Percentiles rank a stretch among this genome's conserved stretches.
Conservation (phyloP, 1,284 basidiomycete genomes). For the Moesziomyces globuligerus region DNA sequence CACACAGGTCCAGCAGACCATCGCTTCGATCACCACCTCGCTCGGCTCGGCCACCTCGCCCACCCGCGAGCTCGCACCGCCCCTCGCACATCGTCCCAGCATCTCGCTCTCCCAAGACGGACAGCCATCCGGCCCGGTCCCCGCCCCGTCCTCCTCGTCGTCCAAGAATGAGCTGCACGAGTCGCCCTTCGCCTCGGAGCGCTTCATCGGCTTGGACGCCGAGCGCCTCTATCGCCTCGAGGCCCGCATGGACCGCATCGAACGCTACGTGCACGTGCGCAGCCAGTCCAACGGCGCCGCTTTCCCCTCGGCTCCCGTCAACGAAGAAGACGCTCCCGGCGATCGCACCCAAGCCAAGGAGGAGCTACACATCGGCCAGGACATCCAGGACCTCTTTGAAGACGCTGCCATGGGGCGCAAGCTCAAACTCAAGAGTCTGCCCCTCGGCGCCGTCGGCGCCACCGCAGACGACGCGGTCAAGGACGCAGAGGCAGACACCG, state of each 20-base stretch:
- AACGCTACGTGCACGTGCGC: conserved; percentile 17
- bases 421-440: conserved; percentile 39
- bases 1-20: conserved; percentile 46
- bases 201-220: conserved; percentile 29
- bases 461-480: conserved; percentile 13
- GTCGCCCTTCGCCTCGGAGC: conserved; percentile 17
- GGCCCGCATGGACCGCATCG: conserved; percentile 37
- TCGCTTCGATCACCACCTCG: conserved; percentile 39
- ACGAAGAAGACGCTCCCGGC: conserved; percentile 7
- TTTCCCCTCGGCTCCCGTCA: conserved; percentile 5
- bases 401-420: conserved; percentile 47
- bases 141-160: conserved; percentile 14
- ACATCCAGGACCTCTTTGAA: conserved; percentile 44
- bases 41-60: conserved; percentile 16
- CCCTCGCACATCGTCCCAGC: conserved; percentile 13
- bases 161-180: conserved; percentile 24
- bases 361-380: conserved; percentile 22
- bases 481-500: conserved; percentile 27
- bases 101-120: conserved; percentile 18
- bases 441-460: conserved; percentile 11
- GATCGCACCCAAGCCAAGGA: conserved; percentile 17
- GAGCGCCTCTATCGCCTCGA: conserved; percentile 36
- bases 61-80: conserved; percentile 9
- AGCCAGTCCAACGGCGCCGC: conserved; percentile 2
- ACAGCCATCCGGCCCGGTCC: background rate